Evolutionary conservation across 805 yeast genomes (phyloP).

Genomic region (Kregervanrija fluxuum): DNA sequence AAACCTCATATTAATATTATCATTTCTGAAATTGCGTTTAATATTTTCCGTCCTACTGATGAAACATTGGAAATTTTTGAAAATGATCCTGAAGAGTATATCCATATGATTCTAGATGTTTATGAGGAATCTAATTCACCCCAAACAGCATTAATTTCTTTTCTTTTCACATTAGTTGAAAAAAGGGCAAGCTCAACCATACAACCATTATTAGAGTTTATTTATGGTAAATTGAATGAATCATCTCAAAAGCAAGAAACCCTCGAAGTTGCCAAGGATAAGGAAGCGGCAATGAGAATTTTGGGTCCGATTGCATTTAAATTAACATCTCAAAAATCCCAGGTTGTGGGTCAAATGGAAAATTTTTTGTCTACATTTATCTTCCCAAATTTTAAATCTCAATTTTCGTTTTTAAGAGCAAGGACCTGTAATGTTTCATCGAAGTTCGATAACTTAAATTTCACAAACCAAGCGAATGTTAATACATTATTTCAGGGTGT

Average conservation of each 20-base stretch:
- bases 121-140: slow-evolving; percentile 58
- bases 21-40: slow-evolving; percentile 69
- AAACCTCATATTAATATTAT: slow-evolving; percentile 63
- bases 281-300: slow-evolving; percentile 75
- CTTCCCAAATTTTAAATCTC: slow-evolving; percentile 63
- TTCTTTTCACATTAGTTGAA: slow-evolving; percentile 64
- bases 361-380: slow-evolving; percentile 54
- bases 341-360: slow-evolving; percentile 60
- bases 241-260: slow-evolving; percentile 29
- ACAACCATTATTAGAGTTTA: slow-evolving; percentile 53
- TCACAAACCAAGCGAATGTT: slow-evolving; percentile 32
- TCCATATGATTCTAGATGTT: slow-evolving; percentile 65
- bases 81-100: slow-evolving; percentile 85
- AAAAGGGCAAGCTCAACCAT: slow-evolving; percentile 57
- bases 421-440: slow-evolving; percentile 62
- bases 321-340: slow-evolving; percentile 46
- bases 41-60: slow-evolving; percentile 68
- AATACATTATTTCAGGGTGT: slow-evolving; percentile 40
- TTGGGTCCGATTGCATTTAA: slow-evolving; percentile 66
- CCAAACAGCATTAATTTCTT: slow-evolving; percentile 70
- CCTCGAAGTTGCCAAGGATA: slow-evolving; percentile 51
- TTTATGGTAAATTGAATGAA: slow-evolving; percentile 42
- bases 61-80: slow-evolving; percentile 72
- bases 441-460: slow-evolving; percentile 56
- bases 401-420: slow-evolving; percentile 64